phyloP scores from a whole-genome alignment of 1,139 yeast species.

The Geotrichum cucujoidarum region DNA sequence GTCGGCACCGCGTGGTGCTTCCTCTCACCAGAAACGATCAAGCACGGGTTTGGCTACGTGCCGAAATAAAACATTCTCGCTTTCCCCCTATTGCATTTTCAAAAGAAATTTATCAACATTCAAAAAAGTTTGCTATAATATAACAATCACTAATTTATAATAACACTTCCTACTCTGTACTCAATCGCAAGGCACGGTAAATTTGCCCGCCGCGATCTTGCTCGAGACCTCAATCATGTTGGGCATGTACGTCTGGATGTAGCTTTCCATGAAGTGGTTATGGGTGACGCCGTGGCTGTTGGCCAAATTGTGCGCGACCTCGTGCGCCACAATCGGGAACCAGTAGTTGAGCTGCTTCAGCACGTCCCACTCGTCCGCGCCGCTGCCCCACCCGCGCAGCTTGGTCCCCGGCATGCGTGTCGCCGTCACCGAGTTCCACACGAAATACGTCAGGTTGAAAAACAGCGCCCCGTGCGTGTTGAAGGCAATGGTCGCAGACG shows the following conservation, averaged over 20 bases:
- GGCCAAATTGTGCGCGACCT: conserved; percentile 40
- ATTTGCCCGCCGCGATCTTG: background rate
- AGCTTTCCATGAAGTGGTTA: conserved; percentile 31
- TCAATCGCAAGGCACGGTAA: background rate
- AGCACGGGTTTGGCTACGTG: conserved; percentile 3
- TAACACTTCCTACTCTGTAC: background rate
- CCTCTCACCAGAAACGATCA: conserved; percentile 12
- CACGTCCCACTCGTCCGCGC: conserved; percentile 22
- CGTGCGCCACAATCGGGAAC: conserved; percentile 42
- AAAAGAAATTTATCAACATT: background rate
- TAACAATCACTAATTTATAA: background rate
- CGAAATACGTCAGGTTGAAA: conserved; percentile 36
- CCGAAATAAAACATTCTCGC: background rate
- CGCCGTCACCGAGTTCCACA: conserved; percentile 20
- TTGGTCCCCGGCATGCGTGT: conserved; percentile 12
- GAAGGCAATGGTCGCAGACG: conserved; percentile 35
- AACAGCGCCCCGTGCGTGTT: conserved; percentile 38
- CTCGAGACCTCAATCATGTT: background rate
- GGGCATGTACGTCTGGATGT: conserved; percentile 11
- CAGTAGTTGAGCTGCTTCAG: conserved; percentile 35
- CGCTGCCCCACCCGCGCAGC: background rate
- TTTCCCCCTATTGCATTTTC: background rate
- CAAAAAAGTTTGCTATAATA: background rate
- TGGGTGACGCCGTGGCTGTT: conserved; percentile 38
- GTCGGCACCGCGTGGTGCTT: conserved; percentile 33